A percentile compares a stretch with the other conserved stretches of the same genome.
Conservation (phyloP, 2,329 filamentous ascomycete genomes). For the Calycina marina region DNA sequence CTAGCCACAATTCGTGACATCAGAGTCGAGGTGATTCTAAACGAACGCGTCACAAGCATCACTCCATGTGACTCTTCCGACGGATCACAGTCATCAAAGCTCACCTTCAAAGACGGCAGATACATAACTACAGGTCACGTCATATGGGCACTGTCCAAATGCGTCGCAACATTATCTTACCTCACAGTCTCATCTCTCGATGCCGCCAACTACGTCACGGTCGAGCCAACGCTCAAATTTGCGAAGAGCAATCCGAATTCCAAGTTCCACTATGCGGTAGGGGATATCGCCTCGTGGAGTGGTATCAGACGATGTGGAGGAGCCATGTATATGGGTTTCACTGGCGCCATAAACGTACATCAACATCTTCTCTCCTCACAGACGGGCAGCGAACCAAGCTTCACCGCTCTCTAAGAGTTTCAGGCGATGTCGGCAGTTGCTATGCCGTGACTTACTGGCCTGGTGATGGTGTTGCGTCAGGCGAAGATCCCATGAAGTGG, state of each 20-base stretch:
- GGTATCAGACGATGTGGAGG: slow-evolving; percentile 69
- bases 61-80: not conserved
- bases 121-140: slow-evolving; percentile 48
- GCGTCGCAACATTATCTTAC: slow-evolving; percentile 45
- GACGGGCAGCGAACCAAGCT: slow-evolving; percentile 28
- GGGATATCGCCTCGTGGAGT: slow-evolving; percentile 56
- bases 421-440: not conserved
- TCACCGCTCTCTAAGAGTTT: not conserved
- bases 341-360: slow-evolving; percentile 52
- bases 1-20: slow-evolving; percentile 28
- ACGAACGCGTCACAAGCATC: not conserved
- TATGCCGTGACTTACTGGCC: not conserved
- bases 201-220: not conserved
- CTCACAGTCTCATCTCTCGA: not conserved
- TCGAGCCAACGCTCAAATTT: not conserved
- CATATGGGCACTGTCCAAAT: slow-evolving; percentile 53
- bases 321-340: slow-evolving; percentile 60
- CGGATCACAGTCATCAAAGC: not conserved
- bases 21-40: not conserved
- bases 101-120: slow-evolving; percentile 46
- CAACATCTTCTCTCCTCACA: slow-evolving; percentile 38
- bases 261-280: slow-evolving; percentile 50
- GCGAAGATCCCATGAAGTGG: not conserved
- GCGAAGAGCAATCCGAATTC: not conserved
- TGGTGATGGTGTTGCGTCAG: not conserved